Base-by-base conservation (phyloP, 2,329 filamentous ascomycete genomes). In the Ceratocystis ficicola region DNA sequence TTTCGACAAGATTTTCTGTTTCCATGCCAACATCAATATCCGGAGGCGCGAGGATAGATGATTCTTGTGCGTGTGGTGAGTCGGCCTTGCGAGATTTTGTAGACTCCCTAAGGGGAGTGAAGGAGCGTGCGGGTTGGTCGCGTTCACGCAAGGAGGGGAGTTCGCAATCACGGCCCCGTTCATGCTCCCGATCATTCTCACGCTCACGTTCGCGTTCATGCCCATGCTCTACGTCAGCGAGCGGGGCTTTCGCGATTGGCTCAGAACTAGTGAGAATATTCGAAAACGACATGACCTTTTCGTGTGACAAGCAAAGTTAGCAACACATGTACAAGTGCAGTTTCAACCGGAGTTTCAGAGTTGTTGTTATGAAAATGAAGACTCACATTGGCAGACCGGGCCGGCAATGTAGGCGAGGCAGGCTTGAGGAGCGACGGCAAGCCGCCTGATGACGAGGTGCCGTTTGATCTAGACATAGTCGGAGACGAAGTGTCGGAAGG, bases 231-330 rank as follows among this genome's bases (percentile, higher is more conserved):
- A 48, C 22, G 20, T 59, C 57, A 5, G 59, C 17, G 2, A 10
- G 15, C 48, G 46, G n/a, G 22, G 63, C 22, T 46, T 60, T 65
- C 1, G 57, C 44, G 48, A 83, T 80, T 64, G 88, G 85, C 66
- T 90, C 86, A 65, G 88, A 82, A 70, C 84, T 91, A 3, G 90
- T 93, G 55, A 97, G 86, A 68, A 97, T 95, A 73, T 92, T 96
- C 70, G 90, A 94, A 73, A 97, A 94, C 4, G 92, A 94, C 92
- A 96, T 96, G 64, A 92, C 88, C 73, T 95, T 89, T 67, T 44
- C 1, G 44, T 44, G 12, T 28, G 48, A 64, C 12, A 57, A 17
- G 22, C 12, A 60, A 20, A 15, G 66, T 69, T 66, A 68, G 66
- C 61, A 44, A 28, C 22, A 62, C 44, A 60, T 25, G n/a, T 22